Conservation (phyloP, 352 stramenopile genomes). For the Phytopythium chamaehyphon region DNA sequence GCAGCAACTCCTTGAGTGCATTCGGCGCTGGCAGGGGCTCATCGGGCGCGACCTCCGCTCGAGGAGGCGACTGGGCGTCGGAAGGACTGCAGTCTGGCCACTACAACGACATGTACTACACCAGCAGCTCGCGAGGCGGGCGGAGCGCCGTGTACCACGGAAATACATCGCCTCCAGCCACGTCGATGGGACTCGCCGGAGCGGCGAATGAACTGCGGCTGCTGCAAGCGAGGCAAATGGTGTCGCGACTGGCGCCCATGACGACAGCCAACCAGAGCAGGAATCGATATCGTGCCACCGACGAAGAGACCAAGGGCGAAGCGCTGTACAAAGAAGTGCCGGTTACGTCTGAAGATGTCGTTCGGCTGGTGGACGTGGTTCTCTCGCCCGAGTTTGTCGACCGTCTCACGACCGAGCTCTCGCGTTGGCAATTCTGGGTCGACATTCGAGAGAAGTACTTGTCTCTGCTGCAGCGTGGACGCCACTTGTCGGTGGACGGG, state of each 20-base stretch:
- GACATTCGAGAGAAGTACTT: slow-evolving; percentile 76
- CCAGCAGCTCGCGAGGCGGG: not conserved
- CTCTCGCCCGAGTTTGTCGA: slow-evolving; percentile 72
- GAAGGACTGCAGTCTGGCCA: not conserved
- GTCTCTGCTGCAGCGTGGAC: slow-evolving; percentile 29
- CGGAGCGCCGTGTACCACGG: not conserved
- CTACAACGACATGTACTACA: not conserved
- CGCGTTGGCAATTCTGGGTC: slow-evolving; percentile 80
- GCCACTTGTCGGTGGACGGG: slow-evolving; percentile 7
- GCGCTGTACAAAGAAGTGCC: slow-evolving; percentile 49
- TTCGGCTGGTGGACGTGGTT: slow-evolving; percentile 70
- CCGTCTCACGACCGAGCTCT: slow-evolving; percentile 52
- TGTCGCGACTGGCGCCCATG: not conserved
- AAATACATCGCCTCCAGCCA: not conserved
- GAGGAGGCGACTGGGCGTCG: not conserved
- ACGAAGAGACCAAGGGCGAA: slow-evolving; percentile 33
- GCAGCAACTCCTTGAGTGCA: not conserved
- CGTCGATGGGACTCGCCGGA: not conserved
- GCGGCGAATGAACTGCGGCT: not conserved
- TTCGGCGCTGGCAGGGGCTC: not conserved
- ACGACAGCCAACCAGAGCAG: not conserved
- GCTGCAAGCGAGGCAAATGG: slow-evolving; percentile 2
- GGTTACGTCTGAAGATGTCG: slow-evolving; percentile 71
- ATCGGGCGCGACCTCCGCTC: not conserved
- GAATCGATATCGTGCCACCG: not conserved